Base-by-base conservation (phyloP, 495 filamentous ascomycete genomes). In the Hypomontagnella monticulosa region DNA sequence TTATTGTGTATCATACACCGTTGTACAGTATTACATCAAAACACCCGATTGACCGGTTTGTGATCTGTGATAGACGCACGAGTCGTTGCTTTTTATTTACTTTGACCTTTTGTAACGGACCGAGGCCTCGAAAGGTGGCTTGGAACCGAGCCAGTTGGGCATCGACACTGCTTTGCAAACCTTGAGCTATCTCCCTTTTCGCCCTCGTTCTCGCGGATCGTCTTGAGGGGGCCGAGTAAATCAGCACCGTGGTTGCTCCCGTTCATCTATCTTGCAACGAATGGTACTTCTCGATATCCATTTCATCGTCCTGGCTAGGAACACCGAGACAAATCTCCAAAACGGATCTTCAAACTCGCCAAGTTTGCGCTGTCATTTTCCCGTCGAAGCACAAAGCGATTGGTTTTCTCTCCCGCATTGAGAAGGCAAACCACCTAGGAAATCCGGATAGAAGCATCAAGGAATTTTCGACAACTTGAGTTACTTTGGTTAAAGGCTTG, bases 61-160 rank as follows among this genome's bases (percentile, higher is more conserved):
- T 58, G 53, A 42, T 32, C 50, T 64, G 47, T 58, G 53, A 42
- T 34, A 54, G n/a, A 62, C n/a, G 38, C 52, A 57, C 38, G 33
- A 54, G 27, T 57, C 14, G 43, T 64, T 69, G 55, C 60, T 64
- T 69, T 63, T 44, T 43, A 43, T 46, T 30, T 16, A 42, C 34
- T 56, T 33, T 48, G 41, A 16, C 20, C 36, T 34, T 63, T 23
- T 55, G 55, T 37, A 50, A 59, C 59, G 12, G 47, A 30, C 53
- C 36, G 48, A 54, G 47, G 46, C 58, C 23, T 30, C 46, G 20
- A 38, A 61, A 32, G 19, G 48, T 53, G 48, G 55, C 55, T 63
- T 63, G 27, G 43, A 38, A 64, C 50, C 18, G 32, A 64, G 8
- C 44, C 16, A 30, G 58, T 69, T 69, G 59, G 65, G 49, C 54